phyloP scores from a whole-genome alignment of 139 green algal genomes.

The Cymbomonas tetramitiformis region DNA sequence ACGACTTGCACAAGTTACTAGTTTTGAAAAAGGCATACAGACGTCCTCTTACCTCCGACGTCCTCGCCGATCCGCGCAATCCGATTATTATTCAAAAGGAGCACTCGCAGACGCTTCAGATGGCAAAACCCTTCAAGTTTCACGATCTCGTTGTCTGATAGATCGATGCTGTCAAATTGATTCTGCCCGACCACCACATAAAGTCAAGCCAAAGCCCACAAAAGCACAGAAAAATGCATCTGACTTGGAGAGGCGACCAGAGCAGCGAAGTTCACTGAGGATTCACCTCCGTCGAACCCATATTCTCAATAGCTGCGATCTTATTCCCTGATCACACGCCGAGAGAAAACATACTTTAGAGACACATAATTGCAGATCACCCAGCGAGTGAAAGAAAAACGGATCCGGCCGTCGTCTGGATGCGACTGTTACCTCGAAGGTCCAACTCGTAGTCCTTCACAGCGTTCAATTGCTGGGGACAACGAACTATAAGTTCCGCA shows the following conservation, averaged over 20 bases:
- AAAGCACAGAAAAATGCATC: background rate
- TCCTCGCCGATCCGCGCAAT: conserved; percentile 55
- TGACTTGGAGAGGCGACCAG: background rate
- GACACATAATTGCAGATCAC: too few species aligned
- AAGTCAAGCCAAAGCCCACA: too few species aligned
- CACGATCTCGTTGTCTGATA: conserved; percentile 89
- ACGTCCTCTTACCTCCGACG: conserved; percentile 44
- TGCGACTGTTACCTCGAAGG: background rate
- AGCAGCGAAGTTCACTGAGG: background rate
- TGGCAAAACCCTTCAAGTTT: conserved; percentile 84
- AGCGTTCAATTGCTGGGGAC: background rate
- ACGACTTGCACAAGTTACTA: too few species aligned
- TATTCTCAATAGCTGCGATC: conserved; percentile 76
- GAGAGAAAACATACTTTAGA: too few species aligned
- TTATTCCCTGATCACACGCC: conserved; percentile 59
- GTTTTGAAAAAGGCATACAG: too few species aligned
- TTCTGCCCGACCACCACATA: too few species aligned
- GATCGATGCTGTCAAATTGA: conserved; percentile 92
- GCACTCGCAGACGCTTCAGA: conserved; percentile 55
- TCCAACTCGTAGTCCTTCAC: background rate
- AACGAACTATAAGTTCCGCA: background rate
- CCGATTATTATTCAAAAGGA: conserved; percentile 77
- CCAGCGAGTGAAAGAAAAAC: too few species aligned
- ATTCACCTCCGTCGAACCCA: conserved; percentile 75
- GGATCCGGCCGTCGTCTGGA: too few species aligned